A percentile compares a stretch with the other conserved stretches of the same genome.
phyloP scores from a whole-genome alignment of 176 grass and related monocot species.

The Saccharum spontaneum region DNA sequence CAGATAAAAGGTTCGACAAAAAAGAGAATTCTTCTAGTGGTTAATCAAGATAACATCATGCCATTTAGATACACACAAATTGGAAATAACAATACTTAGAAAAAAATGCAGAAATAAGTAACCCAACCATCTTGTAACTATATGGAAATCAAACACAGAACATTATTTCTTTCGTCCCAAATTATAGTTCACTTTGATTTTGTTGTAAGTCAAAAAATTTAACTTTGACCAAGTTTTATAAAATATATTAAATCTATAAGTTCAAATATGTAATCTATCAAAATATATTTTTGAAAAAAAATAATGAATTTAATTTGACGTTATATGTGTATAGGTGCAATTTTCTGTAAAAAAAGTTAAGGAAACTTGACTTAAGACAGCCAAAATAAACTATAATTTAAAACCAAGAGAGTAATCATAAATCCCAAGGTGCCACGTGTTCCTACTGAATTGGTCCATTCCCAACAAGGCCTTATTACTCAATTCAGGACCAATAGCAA shows the following conservation, averaged over 20 bases:
- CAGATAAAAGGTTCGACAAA: background rate
- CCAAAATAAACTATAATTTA: background rate
- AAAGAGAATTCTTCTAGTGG: background rate
- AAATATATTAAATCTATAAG: background rate
- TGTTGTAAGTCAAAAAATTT: no score
- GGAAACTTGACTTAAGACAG: background rate
- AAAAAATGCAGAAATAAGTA: background rate
- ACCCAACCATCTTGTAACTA: background rate
- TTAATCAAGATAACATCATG: background rate
- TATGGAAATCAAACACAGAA: background rate
- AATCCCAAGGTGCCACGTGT: background rate
- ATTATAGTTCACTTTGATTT: background rate
- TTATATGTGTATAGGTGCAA: background rate
- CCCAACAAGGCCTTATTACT: background rate
- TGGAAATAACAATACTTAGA: background rate
- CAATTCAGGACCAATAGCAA: background rate
- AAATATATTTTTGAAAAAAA: background rate
- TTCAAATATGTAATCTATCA: background rate
- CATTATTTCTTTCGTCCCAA: background rate
- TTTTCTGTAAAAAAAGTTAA: background rate
- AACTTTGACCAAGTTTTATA: background rate
- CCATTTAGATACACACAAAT: background rate
- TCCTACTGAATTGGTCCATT: background rate
- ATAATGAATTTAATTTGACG: no score
- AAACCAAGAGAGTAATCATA: background rate